phyloP scores from a whole-genome alignment of 257 asterid genomes.

The Parsonsia alboflavescens region DNA sequence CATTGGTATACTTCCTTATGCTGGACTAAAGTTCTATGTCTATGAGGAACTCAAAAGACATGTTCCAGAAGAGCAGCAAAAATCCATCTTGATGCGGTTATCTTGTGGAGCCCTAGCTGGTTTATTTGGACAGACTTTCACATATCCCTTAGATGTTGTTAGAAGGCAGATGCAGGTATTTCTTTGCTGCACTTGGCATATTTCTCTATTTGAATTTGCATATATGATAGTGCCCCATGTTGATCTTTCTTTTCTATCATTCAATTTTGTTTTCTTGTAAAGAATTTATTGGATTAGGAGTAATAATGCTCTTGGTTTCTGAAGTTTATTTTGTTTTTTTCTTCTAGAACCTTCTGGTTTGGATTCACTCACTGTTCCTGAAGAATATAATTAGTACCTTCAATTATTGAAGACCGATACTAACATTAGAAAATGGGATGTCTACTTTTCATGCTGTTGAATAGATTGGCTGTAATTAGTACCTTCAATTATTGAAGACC shows the following conservation, averaged over 20 bases:
- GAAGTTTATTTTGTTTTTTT: not conserved
- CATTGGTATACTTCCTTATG: conserved; percentile 90
- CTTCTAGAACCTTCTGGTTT: not conserved
- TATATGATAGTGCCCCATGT: not conserved
- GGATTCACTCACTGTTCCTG: not conserved
- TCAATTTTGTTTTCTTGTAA: not conserved
- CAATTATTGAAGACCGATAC: not conserved
- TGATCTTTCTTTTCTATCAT: conserved; percentile 1
- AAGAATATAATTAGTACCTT: not conserved
- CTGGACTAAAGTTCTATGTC: conserved; percentile 86
- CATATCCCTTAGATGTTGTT: conserved; percentile 93
- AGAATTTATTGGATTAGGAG: not conserved
- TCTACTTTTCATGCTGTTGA: not conserved
- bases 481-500: not conserved
- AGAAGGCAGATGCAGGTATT: conserved; percentile 97
- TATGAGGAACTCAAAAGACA: conserved; percentile 80
- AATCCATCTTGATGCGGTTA: conserved; percentile 65
- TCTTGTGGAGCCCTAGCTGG: conserved; percentile 98
- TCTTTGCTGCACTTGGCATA: not conserved
- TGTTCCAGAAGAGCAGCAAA: conserved; percentile 83
- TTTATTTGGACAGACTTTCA: conserved; percentile 88
- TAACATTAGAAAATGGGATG: not conserved
- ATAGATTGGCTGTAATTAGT: not conserved
- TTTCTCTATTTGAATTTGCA: not conserved
- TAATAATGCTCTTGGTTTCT: not conserved